Percentiles rank a stretch among this genome's conserved stretches.
Evolutionary conservation across 73 alveolate genomes (phyloP).

Genomic region (Blepharisma stoltei): DNA sequence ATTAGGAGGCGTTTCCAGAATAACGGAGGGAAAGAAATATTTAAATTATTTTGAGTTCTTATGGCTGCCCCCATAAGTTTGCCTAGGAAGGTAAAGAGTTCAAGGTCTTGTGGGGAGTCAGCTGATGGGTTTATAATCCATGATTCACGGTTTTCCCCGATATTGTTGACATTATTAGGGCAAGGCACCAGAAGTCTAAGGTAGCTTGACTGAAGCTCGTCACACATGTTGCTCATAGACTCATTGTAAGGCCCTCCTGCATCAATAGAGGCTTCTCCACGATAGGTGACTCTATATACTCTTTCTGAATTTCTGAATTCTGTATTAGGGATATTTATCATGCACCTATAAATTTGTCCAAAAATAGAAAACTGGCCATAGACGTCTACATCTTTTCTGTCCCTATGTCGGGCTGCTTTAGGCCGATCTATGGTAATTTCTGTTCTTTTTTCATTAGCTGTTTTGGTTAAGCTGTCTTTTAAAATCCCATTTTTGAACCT

Average conservation of each 20-base stretch:
- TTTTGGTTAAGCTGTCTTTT: not conserved
- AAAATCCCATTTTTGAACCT: not conserved
- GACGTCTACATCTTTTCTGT: not conserved
- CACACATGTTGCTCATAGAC: slow-evolving; percentile 74
- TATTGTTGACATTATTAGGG: slow-evolving; percentile 81
- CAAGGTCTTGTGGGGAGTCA: slow-evolving; percentile 69
- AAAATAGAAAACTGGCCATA: not conserved
- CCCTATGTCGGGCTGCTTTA: slow-evolving; percentile 1
- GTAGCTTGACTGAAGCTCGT: slow-evolving; percentile 70
- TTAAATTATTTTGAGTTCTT: slow-evolving; percentile 37
- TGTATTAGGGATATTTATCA: not conserved
- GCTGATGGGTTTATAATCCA: slow-evolving; percentile 86
- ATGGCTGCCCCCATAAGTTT: slow-evolving; percentile 84
- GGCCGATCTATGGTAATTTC: not conserved
- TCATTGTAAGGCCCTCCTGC: slow-evolving; percentile 95
- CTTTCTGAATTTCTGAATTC: slow-evolving; percentile 31
- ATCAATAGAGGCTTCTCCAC: slow-evolving; percentile 86
- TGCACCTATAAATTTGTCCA: not conserved
- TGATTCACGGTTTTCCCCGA: slow-evolving; percentile 85
- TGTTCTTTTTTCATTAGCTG: not conserved
- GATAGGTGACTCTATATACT: slow-evolving; percentile 58
- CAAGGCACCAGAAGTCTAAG: slow-evolving; percentile 83
- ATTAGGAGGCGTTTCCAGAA: slow-evolving; percentile 48
- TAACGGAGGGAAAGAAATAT: slow-evolving; percentile 40
- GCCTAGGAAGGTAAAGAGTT: slow-evolving; percentile 80